Evolutionary conservation across 805 yeast species (phyloP), one percentile per base, ranked within the genome.

Genomic region (Kluyveromyces lactis): DNA sequence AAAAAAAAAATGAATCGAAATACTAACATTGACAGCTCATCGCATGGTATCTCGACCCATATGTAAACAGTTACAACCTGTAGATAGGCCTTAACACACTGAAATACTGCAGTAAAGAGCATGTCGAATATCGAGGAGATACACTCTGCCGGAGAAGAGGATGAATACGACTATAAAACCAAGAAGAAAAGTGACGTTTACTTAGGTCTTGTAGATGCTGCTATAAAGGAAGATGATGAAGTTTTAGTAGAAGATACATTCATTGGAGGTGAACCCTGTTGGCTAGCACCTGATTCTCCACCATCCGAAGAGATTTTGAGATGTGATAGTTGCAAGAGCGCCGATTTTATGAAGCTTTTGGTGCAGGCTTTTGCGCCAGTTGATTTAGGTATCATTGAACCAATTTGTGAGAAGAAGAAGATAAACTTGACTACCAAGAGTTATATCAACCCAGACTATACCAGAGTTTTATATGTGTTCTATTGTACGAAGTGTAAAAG

Each of bases 301-400:
- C 92, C 95, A 0, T 60, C 68, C 13, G 64, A 64, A 1, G 71
- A 70, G 3, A 56, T 75, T 15, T 52, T 81, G 6, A 55, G 62
- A 26, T 92, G 98, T 64, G 74, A 71, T 35, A 72, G 71, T 39
- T 92, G 98, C 63, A 62, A 57, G 21, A 40, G 51, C 2, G 27
- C 61, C 1, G 58, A 66, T 8, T 62, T 67, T 12, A 71, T 86
- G 80, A 75, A 82, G 11, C 62, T 90, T 33, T 64, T 89, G 23
- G 60, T 81, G 1, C 97, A 92, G 56, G 81, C 90, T 1, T 81
- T 72, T 60, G 81, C 95, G 0, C 94, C 95, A 1, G 60, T 89
- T 31, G 85, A 79, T 26, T 43, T 39, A 13, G 61, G 55, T 12
- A 56, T 49, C 35, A 46, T 55, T 28, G 49, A 47, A 16, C 47